phyloP scores from a whole-genome alignment of 257 asterid species.

The Voacanga thouarsii region DNA sequence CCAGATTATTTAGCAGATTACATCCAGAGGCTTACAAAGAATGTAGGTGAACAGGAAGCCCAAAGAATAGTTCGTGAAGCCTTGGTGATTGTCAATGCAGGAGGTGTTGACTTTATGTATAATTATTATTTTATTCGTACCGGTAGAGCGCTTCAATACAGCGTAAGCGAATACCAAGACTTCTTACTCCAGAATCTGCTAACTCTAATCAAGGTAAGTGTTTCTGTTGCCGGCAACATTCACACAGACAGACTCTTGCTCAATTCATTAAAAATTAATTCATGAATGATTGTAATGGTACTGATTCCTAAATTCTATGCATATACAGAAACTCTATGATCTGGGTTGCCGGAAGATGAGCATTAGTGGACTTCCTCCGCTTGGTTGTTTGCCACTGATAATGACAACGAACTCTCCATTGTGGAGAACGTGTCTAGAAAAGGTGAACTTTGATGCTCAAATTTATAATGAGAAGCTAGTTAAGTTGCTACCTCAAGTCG shows the following conservation, averaged over 20 bases:
- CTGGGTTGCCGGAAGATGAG: slow-evolving; percentile 60
- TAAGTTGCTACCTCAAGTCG: slow-evolving; percentile 36
- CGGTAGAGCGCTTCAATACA: slow-evolving; percentile 44
- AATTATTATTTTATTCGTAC: slow-evolving; percentile 46
- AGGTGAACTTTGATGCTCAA: slow-evolving; percentile 45
- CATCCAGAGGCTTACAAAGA: slow-evolving; percentile 30
- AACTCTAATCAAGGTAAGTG: slow-evolving; percentile 42
- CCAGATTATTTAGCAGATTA: slow-evolving; percentile 31
- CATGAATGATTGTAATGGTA: neutral
- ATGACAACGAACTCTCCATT: slow-evolving; percentile 40
- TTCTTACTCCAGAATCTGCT: slow-evolving; percentile 47
- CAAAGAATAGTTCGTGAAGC: slow-evolving; percentile 31
- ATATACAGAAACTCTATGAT: slow-evolving; percentile 40
- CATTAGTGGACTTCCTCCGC: slow-evolving; percentile 64
- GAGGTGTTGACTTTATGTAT: no score
- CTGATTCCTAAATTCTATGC: neutral
- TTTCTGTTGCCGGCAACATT: neutral
- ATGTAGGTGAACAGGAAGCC: slow-evolving; percentile 43
- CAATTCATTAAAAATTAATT: no score
- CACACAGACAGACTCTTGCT: no score
- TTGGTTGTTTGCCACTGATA: slow-evolving; percentile 69
- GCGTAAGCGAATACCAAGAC: slow-evolving; percentile 44
- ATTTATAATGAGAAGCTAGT: slow-evolving; percentile 48
- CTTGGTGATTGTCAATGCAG: slow-evolving; percentile 36
- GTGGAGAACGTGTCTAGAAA: slow-evolving; percentile 35